Evolutionary conservation across 768 basidiomycete species (phyloP).

Genomic region (Trichaptum fuscoviolaceum): DNA sequence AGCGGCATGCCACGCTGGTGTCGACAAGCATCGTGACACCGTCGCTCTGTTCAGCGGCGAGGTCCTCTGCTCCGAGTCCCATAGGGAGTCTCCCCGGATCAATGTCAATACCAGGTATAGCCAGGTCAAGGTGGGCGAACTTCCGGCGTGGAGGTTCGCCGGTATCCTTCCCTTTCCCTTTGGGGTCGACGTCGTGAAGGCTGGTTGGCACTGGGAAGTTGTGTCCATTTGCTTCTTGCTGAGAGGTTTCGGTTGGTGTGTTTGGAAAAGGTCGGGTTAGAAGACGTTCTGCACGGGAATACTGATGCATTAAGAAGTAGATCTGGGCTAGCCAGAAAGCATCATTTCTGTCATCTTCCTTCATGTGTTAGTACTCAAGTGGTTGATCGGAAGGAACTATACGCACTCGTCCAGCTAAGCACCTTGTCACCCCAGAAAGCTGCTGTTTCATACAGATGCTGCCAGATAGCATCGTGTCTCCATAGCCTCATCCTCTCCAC

Average conservation of each 20-base stretch:
- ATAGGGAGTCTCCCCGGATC: conserved; percentile 41
- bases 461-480: conserved; percentile 98
- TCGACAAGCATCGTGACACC: conserved; percentile 78
- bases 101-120: not conserved
- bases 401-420: conserved; percentile 87
- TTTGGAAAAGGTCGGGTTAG: conserved; percentile 82
- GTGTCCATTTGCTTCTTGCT: conserved; percentile 17
- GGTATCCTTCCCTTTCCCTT: conserved; percentile 60
- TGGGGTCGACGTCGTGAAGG: conserved; percentile 11
- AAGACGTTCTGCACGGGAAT: conserved; percentile 88
- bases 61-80: conserved; percentile 66
- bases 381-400: conserved; percentile 8
- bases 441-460: conserved; percentile 95
- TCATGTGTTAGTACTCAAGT: not conserved
- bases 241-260: conserved; percentile 34
- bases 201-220: conserved; percentile 29
- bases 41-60: conserved; percentile 58
- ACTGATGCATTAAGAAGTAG: conserved; percentile 94
- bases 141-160: not conserved
- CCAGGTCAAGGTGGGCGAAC: not conserved
- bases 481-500: conserved; percentile 95
- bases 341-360: conserved; percentile 87
- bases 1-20: conserved; percentile 93
- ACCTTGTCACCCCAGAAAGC: conserved; percentile 99
- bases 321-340: conserved; percentile 99